Evolutionary conservation across 2,329 filamentous ascomycete species (phyloP), one percentile per base, ranked within the genome.

Genomic region (Fusarium scirpi): DNA sequence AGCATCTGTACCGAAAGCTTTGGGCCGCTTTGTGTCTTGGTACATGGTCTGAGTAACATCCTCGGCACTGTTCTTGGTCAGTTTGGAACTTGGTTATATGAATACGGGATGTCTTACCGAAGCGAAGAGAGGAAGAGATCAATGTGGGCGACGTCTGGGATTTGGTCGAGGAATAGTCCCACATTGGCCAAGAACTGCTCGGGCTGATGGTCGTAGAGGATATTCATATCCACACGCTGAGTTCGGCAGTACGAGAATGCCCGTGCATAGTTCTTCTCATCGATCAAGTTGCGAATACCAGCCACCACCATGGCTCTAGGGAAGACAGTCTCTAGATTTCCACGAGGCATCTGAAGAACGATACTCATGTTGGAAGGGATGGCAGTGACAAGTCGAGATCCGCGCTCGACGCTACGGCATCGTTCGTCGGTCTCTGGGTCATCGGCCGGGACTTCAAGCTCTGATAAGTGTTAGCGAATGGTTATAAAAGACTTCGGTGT

Each of bases 171-270:
- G 76, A 99, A 97, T 1, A 92, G 80, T 1, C 86, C 85, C 13
- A 97, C 87, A 70, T 90, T 92, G 6, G 86, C 83, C 78, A 98
- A 86, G 77, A 99, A 98, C 72, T 97, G 92, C 40, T 90, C 86
- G 0, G 95, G 94, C n/a, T 90, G 90, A 80, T 98, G 93, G 76
- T 99, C 96, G 76, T 97, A 95, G 4, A 99, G 84, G 66, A 99
- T 95, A 76, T 99, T 99, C 92, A 98, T 94, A 76, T 99, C 96
- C 1, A 99, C 96, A 72, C 97, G 89, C 78, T 99, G 97, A 24
- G 91, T 95, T 53, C 96, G 90, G 78, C 96, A 98, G 67, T 94
- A 91, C 24, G 92, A 84, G 78, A 98, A 99, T 1, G 96, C 96
- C 54, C 88, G 89, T 51, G 87, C 89, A 76, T 98, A 99, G 74